phyloP scores from a whole-genome alignment of 179 eudicot species.

The Dionaea muscipula region DNA sequence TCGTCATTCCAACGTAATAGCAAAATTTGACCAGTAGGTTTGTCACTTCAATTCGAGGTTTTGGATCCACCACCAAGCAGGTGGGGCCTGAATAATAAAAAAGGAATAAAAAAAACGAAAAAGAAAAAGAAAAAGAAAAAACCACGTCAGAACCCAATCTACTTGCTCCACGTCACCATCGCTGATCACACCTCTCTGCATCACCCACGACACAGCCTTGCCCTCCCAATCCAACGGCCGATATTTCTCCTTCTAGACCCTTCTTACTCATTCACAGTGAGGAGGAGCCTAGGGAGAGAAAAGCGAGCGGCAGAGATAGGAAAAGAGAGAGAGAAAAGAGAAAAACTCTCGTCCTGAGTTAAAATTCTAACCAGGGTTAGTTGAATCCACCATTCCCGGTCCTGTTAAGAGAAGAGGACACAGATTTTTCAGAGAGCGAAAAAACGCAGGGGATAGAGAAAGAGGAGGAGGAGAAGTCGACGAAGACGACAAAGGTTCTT shows the following conservation, averaged over 20 bases:
- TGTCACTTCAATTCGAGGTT: background rate
- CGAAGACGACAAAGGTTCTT: background rate
- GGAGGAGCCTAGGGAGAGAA: background rate
- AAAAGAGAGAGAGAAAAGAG: background rate
- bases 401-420: background rate
- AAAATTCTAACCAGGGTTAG: slow-evolving; percentile 4
- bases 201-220: background rate
- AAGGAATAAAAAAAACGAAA: too few species aligned
- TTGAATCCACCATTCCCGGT: background rate
- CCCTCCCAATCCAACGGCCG: slow-evolving; percentile 2
- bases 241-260: slow-evolving; percentile 20
- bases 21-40: slow-evolving; percentile 6
- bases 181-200: too few species aligned
- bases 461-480: background rate
- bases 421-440: background rate
- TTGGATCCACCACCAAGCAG: background rate
- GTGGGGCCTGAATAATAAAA: too few species aligned
- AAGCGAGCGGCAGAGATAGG: background rate
- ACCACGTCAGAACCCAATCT: background rate
- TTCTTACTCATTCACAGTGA: slow-evolving; percentile 7
- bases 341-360: background rate
- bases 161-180: background rate
- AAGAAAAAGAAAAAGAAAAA: background rate
- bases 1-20: slow-evolving; percentile 8
- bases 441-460: background rate